phyloP scores from a whole-genome alignment of 2,329 filamentous ascomycete genomes.

The Lithohypha guttulata region DNA sequence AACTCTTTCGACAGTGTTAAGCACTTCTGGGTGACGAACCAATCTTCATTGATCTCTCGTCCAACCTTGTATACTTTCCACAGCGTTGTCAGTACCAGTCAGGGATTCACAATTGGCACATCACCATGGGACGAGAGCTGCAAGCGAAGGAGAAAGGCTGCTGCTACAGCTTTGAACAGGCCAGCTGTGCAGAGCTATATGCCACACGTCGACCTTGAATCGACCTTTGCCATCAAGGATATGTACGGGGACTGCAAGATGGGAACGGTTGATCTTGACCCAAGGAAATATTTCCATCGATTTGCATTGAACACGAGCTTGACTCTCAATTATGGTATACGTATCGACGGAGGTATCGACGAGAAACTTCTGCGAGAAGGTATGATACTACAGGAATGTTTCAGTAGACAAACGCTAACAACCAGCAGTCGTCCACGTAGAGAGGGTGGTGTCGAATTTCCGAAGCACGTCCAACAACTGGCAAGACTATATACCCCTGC shows the following conservation, averaged over 20 bases:
- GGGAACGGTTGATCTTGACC: slow-evolving; percentile 55
- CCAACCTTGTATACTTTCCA: slow-evolving; percentile 75
- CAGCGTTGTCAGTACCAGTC: slow-evolving; percentile 62
- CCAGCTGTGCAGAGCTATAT: slow-evolving; percentile 69
- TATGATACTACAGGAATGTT: slow-evolving; percentile 11
- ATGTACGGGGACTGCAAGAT: slow-evolving; percentile 53
- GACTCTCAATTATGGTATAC: slow-evolving; percentile 68
- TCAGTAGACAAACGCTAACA: slow-evolving; percentile 1
- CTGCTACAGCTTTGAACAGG: slow-evolving; percentile 65
- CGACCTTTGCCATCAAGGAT: slow-evolving; percentile 60
- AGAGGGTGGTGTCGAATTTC: slow-evolving; percentile 65
- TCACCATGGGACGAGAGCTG: slow-evolving; percentile 76
- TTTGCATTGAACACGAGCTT: slow-evolving; percentile 68
- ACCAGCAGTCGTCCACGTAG: slow-evolving; percentile 54
- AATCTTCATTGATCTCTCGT: slow-evolving; percentile 65
- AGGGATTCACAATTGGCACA: slow-evolving; percentile 73
- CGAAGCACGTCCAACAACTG: slow-evolving; percentile 72
- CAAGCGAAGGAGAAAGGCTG: slow-evolving; percentile 65
- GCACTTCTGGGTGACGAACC: slow-evolving; percentile 65
- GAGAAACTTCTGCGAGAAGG: slow-evolving; percentile 55
- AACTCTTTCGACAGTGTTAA: slow-evolving; percentile 67
- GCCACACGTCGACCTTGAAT: slow-evolving; percentile 71
- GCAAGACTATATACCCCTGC: slow-evolving; percentile 71
- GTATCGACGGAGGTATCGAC: slow-evolving; percentile 60
- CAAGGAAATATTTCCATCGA: slow-evolving; percentile 61